These are phyloP conservation scores for Phaeosphaeriaceae sp. DNA, from an alignment of 2,329 filamentous ascomycete genomes.

Conservation along the genomic window DNA sequence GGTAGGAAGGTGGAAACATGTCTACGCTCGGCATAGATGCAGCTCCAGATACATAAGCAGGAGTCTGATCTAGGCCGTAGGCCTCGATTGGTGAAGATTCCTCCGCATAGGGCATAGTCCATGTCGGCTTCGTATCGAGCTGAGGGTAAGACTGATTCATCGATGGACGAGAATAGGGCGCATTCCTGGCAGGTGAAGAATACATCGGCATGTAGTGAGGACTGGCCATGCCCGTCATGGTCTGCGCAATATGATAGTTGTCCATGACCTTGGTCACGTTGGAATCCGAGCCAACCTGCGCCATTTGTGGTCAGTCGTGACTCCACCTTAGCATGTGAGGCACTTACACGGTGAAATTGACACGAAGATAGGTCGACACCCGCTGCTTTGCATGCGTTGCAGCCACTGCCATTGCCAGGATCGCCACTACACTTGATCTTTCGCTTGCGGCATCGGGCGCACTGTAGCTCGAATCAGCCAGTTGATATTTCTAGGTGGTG, in stretches of 20 bases:
- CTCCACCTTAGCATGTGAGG: background rate
- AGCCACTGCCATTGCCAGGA: conserved; percentile 75
- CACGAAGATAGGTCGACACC: conserved; percentile 69
- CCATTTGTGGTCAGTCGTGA: conserved; percentile 11
- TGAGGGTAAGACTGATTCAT: conserved; percentile 22
- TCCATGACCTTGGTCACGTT: conserved; percentile 32
- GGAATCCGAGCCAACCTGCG: conserved; percentile 42
- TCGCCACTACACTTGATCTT: conserved; percentile 97
- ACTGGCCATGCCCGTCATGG: conserved; percentile 23
- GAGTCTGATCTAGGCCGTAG: conserved; percentile 32
- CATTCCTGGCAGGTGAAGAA: conserved; percentile 7
- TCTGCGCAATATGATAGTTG: conserved; percentile 22
- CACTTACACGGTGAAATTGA: conserved; percentile 76
- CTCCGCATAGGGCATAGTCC: conserved; percentile 35
- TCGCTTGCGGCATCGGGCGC: conserved; percentile 84
- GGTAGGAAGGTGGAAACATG: conserved; percentile 22
- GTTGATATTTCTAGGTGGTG: background rate
- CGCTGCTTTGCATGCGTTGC: conserved; percentile 80
- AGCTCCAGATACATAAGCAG: conserved; percentile 27
- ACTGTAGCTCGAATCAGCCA: conserved; percentile 60
- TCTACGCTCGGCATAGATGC: conserved; percentile 15
- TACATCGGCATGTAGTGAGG: conserved; percentile 32
- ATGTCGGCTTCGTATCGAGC: conserved; percentile 31
- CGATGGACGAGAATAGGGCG: conserved; percentile 22
- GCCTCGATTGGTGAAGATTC: conserved; percentile 37